phyloP scores from a whole-genome alignment of 768 basidiomycete species.

The Leccinum aurantiacum region DNA sequence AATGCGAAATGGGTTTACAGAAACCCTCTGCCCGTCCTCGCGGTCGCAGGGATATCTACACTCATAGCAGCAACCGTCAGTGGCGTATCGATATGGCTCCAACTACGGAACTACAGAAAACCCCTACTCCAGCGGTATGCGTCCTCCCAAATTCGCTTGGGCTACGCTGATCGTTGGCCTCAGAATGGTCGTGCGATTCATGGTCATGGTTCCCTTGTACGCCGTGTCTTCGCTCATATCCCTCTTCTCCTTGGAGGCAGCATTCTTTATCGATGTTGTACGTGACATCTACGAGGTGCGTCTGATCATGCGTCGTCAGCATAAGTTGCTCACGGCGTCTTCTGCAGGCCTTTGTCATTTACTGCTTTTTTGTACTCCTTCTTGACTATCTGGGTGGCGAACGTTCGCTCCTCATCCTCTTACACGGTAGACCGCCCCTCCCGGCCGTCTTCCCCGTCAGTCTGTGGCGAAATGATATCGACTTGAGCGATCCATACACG shows the following conservation, averaged over 20 bases:
- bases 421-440: conserved; percentile 90
- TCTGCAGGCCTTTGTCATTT: conserved; percentile 85
- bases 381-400: conserved; percentile 90
- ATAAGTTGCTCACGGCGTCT: background rate
- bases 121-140: conserved; percentile 73
- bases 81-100: conserved; percentile 71
- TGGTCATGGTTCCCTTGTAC: conserved; percentile 96
- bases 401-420: conserved; percentile 84
- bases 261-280: conserved; percentile 93
- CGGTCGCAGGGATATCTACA: conserved; percentile 62
- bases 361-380: conserved; percentile 85
- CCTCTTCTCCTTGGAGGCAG: conserved; percentile 89
- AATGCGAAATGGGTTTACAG: no score
- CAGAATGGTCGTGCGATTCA: conserved; percentile 91
- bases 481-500: conserved; percentile 92
- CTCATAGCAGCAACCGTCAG: conserved; percentile 72
- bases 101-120: conserved; percentile 85
- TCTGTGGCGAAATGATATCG: conserved; percentile 82
- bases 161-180: conserved; percentile 7
- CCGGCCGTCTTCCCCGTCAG: conserved; percentile 83
- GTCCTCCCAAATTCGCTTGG: background rate
- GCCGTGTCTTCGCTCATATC: conserved; percentile 89
- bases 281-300: conserved; percentile 94
- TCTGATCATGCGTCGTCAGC: background rate
- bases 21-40: conserved; percentile 50